Evolutionary conservation across 2,329 filamentous ascomycete species (phyloP), one percentile per base, ranked within the genome.

Genomic region (Aspergillus sp.): DNA sequence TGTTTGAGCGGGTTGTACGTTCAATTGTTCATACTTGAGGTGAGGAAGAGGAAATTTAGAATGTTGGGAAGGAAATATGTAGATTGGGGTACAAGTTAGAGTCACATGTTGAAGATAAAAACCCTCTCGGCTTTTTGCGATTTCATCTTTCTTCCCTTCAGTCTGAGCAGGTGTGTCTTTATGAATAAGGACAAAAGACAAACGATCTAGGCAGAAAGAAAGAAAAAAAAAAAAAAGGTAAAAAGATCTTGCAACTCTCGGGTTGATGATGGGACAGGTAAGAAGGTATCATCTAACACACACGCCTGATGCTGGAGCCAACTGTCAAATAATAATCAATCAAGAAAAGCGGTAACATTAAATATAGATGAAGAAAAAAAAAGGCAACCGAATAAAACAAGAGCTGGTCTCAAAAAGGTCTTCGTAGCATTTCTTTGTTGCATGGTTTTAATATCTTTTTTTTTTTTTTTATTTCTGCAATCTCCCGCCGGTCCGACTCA

Each of bases 261-360:
- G 41, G 41, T 45, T 37, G 35, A 37, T 37, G 35, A 37, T 52
- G 54, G 27, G 8, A 33, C 19, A 17, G 31, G 21, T 33, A 52
- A 25, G 15, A 41, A 37, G 23, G 55, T 57, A 62, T 62, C 60
- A 59, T 46, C 52, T 53, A 54, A 43, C 54, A 54, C 47, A 43
- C 54, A 54, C 47, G 56, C 54, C 45, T 51, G 40, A 61, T 56
- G 44, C 52, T 55, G 44, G 44, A 50, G 21, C 27, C 41, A 53
- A 53, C 47, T 23, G 14, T 49, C 45, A 52, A 37, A 57, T n/a
- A 21, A 31, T n/a, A 37, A 37, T n/a, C 35, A 15, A n/a, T 17
- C 25, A 52, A 45, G 27, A 41, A 41, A 52, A 40, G 43, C 6
- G n/a, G 15, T 21, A 15, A 41, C 51, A 53, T 35, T 44, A 53